phyloP scores from a whole-genome alignment of 371 early-diverging fungal genomes.

The Conidiobolus coronatus region DNA sequence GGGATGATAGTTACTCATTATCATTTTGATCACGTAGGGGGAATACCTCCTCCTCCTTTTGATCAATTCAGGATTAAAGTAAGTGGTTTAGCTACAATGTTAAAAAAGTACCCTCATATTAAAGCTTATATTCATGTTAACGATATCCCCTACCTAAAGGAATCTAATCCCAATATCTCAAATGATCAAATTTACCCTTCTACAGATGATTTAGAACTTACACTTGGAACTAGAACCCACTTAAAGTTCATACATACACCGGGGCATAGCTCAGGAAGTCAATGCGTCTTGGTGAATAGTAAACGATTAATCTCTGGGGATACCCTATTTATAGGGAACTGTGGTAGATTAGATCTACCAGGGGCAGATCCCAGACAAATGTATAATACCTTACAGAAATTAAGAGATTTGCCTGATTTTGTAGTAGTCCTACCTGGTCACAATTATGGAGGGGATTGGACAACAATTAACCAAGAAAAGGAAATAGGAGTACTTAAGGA shows the following conservation, averaged over 20 bases:
- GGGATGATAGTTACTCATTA: conserved; percentile 54
- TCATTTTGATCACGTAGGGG: conserved; percentile 65
- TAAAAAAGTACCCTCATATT: conserved; percentile 38
- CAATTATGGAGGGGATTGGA: conserved; percentile 55
- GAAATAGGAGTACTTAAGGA: conserved; percentile 13
- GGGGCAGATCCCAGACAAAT: conserved; percentile 38
- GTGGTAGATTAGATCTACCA: conserved; percentile 57
- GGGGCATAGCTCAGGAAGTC: conserved; percentile 75
- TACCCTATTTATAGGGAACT: conserved; percentile 50
- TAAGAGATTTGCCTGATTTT: conserved; percentile 31
- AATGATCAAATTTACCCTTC: conserved; percentile 30
- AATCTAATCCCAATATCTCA: conserved; percentile 37
- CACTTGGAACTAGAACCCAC: conserved; percentile 19
- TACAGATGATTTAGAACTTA: conserved; percentile 26
- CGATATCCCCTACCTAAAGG: conserved; percentile 44
- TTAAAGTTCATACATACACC: conserved; percentile 63
- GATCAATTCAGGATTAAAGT: conserved; percentile 54
- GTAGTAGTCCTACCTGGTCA: conserved; percentile 72
- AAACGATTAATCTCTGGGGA: conserved; percentile 66
- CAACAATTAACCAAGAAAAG: conserved; percentile 37
- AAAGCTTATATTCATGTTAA: conserved; percentile 45
- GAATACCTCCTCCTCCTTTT: conserved; percentile 57
- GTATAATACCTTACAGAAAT: conserved; percentile 34
- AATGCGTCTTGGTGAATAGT: conserved; percentile 49
- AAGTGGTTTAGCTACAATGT: conserved; percentile 40